These are phyloP conservation scores for Speleostelium caveatum DNA, from an alignment of 78 protist genomes.

Conservation along the genomic window DNA sequence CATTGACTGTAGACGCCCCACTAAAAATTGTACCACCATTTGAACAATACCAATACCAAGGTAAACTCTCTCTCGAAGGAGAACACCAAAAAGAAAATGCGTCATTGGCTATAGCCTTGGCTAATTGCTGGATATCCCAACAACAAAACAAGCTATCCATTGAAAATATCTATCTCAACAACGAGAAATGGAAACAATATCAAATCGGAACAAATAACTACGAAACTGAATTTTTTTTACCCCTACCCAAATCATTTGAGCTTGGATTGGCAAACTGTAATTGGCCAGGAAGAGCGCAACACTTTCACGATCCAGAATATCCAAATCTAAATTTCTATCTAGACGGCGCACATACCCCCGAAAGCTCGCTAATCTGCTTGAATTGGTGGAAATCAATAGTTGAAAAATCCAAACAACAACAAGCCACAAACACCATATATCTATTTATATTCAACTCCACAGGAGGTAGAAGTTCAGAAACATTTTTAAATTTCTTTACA, in stretches of 20 bases:
- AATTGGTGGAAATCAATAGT: conserved; percentile 85
- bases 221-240: neutral
- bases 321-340: conserved; percentile 64
- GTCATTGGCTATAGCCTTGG: conserved; percentile 85
- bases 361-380: conserved; percentile 72
- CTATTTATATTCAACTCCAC: conserved; percentile 82
- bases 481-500: conserved; percentile 55
- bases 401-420: neutral
- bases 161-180: neutral
- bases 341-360: conserved; percentile 94
- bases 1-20: conserved; percentile 2
- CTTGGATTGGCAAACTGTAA: conserved; percentile 40
- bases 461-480: conserved; percentile 72
- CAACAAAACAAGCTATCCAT: neutral
- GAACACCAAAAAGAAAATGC: conserved; percentile 87
- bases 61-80: conserved; percentile 76
- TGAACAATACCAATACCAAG: neutral
- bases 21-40: conserved; percentile 14
- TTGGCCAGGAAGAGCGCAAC: conserved; percentile 88
- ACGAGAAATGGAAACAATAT: neutral
- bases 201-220: conserved; percentile 21
- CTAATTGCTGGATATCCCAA: conserved; percentile 27
- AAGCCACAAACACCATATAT: neutral
- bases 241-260: conserved; percentile 5
- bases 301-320: neutral